Evolutionary conservation across 2,329 filamentous ascomycete species (phyloP), one percentile per base, ranked within the genome.

Genomic region (Fusarium papillatum): DNA sequence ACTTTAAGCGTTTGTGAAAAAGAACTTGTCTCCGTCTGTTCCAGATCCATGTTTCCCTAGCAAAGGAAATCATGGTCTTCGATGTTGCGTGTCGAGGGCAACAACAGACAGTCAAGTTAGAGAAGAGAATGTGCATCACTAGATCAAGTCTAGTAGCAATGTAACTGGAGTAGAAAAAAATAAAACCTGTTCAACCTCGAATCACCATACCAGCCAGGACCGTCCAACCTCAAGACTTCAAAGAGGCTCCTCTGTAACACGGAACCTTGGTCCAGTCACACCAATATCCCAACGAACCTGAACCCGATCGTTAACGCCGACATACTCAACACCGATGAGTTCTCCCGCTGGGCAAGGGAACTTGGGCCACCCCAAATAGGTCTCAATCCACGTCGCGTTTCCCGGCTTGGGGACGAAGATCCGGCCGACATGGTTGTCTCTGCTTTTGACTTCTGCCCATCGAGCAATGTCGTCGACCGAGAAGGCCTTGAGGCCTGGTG

Each of bases 251-350:
- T 41, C 50, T 5, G 55, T 24, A 34, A 72, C 53, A 41, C 55
- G 22, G 29, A 70, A 70, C 11, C 67, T 70, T 31, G 64, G 67
- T 7, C 64, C 70, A 11, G 70, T 70, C 14, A 72, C 67, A 3
- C 64, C 67, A 39, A 70, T 72, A 38, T 72, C 70, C 67, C 64
- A 72, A n/a, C 67, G 67, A 57, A 73, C 64, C 43, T 64, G 9
- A 4, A 70, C 68, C 3, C 55, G 34, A 24, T 68, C 68, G 17
- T 53, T 60, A 17, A 55, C 60, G 17, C 68, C 70, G 4, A 68
- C 64, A 39, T 63, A 70, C 46, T 68, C 68, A 5, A 67, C 26
- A 1, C 71, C 60, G 22, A 73, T 65, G 19, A 70, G 55, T 17
- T 70, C 60, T 13, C 70, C 64, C 22, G 64, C 26, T 10, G 68